Evolutionary conservation across 2,329 filamentous ascomycete species (phyloP).

Genomic region (Niveomyces coronatus): DNA sequence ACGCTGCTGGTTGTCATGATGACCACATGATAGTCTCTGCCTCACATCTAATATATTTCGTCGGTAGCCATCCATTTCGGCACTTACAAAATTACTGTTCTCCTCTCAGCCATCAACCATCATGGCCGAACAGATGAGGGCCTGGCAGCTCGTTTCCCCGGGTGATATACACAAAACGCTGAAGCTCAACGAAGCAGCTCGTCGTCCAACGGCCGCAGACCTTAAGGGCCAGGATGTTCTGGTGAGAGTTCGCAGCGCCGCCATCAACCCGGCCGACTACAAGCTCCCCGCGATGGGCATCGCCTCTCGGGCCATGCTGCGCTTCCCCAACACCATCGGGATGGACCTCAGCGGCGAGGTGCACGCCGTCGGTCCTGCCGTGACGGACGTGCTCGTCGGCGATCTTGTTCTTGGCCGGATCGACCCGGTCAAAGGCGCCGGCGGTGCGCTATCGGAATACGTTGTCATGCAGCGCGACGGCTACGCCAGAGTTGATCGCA

Average conservation of each 20-base stretch:
- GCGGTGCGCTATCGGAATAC: conserved; percentile 35
- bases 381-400: conserved; percentile 24
- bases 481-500: conserved; percentile 28
- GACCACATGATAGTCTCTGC: too few relatives aligned
- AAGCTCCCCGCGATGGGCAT: conserved; percentile 34
- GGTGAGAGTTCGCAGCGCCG: conserved; percentile 31
- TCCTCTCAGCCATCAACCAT: not conserved
- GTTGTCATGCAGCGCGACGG: conserved; percentile 22
- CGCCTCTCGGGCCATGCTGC: conserved; percentile 20
- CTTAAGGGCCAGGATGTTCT: conserved; percentile 25
- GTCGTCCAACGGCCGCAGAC: conserved; percentile 13
- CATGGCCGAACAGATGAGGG: conserved; percentile 10
- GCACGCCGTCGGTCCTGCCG: conserved; percentile 20
- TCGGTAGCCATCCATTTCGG: not conserved
- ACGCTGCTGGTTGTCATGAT: too few relatives aligned
- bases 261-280: conserved; percentile 40
- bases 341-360: conserved; percentile 44
- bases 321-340: conserved; percentile 33
- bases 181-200: conserved; percentile 12
- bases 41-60: too few relatives aligned
- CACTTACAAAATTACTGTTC: not conserved
- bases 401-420: conserved; percentile 34
- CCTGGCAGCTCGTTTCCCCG: conserved; percentile 13
- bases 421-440: conserved; percentile 21
- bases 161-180: conserved; percentile 18